Evolutionary conservation across 2,329 filamentous ascomycete genomes (phyloP), one percentile per base, ranked within the genome.

Genomic region (Ceratocystis destructans): DNA sequence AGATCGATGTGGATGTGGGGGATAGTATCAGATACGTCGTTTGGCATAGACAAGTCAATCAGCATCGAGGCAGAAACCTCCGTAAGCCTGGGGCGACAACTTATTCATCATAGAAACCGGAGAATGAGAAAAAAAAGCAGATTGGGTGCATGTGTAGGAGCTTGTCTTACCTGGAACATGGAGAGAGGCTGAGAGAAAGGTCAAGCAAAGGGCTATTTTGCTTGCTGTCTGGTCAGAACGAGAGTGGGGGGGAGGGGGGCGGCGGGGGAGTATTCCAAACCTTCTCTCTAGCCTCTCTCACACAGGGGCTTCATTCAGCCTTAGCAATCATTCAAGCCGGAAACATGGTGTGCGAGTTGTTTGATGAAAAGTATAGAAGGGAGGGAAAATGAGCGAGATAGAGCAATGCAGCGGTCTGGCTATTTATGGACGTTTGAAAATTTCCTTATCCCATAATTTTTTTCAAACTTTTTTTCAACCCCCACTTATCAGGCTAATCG

Each of bases 11-110:
- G 5, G 7, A 31, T 28, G 25, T 37, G 55, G 62, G 62, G 41
- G 55, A 62, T 57, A 48, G 45, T 41, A 62, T 68, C 64, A 66
- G 67, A 66, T 53, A 68, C 67, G 64, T 68, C n/a, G 67, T 82
- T 83, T 80, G 80, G 78, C 76, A 76, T 79, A 78, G 80, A 82
- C 80, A 70, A 77, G 80, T 80, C 77, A 75, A 73, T 79, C 77
- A 78, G 75, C 77, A 79, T 71, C 70, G 74, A 78, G 75, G 76
- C 75, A 77, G 77, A 76, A 78, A 76, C 75, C 77, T 77, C 78
- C 74, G 73, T 79, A 74, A 78, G 77, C 73, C 77, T 79, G 77
- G 77, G 77, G 77, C 77, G 77, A 79, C 77, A 79, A 77, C 77
- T 74, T 74, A 74, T 71, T 79, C 77, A 76, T 79, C 77, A 78